Percentiles rank a stretch among this genome's conserved stretches.
Conservation (phyloP, 148 eudicot species). For the Polygonum aviculare region DNA sequence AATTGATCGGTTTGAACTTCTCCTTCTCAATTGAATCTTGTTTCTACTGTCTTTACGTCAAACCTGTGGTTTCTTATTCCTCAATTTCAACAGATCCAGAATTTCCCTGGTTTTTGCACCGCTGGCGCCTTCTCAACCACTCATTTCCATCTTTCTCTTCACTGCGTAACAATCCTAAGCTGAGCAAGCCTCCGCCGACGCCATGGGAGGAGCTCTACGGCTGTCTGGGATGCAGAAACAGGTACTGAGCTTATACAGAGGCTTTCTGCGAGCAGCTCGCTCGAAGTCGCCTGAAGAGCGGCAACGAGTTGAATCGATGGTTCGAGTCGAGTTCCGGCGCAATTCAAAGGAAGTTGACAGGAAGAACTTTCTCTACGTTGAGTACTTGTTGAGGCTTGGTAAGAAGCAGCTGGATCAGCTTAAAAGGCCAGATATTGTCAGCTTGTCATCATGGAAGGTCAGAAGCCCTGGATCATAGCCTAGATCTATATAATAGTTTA, state of each 20-base stretch:
- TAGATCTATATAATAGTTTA: background rate
- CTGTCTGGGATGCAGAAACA: constrained; percentile 94
- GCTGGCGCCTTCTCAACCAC: no score
- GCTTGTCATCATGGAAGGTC: constrained; percentile 50
- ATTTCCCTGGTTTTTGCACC: no score
- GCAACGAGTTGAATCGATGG: constrained; percentile 42
- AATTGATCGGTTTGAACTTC: no score
- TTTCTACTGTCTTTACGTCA: no score
- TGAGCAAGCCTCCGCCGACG: background rate
- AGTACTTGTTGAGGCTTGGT: constrained; percentile 75
- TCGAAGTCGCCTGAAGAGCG: constrained; percentile 64
- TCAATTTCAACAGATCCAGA: no score
- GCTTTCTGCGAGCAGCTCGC: constrained; percentile 76
- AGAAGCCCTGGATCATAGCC: constrained; percentile 3
- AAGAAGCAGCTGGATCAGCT: constrained; percentile 85
- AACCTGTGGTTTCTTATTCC: no score
- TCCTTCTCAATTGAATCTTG: no score
- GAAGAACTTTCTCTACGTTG: constrained; percentile 73
- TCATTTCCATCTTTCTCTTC: background rate
- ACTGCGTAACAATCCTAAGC: background rate
- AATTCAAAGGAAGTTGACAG: constrained; percentile 67
- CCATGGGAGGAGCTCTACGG: constrained; percentile 37
- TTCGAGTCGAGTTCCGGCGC: constrained; percentile 66
- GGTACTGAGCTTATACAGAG: constrained; percentile 72
- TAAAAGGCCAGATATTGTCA: constrained; percentile 54